phyloP scores from a whole-genome alignment of 208 protist genomes.

The Trypanosoma rangeli region DNA sequence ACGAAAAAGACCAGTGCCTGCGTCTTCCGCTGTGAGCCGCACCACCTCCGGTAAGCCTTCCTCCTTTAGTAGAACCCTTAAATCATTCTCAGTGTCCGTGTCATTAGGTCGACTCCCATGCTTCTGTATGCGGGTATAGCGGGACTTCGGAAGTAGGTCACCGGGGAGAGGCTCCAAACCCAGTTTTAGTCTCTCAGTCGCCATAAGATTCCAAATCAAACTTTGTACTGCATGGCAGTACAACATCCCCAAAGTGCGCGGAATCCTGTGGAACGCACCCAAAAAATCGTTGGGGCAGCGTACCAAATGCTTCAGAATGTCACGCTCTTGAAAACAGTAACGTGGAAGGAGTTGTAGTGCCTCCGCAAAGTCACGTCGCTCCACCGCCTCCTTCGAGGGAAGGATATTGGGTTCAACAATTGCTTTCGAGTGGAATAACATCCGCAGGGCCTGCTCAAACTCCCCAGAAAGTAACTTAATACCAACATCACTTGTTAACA shows the following conservation, averaged over 20 bases:
- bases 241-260: conserved; percentile 86
- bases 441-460: conserved; percentile 60
- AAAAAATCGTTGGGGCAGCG: conserved; percentile 66
- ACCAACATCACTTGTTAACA: conserved; percentile 92
- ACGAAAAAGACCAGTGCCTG: conserved; percentile 48
- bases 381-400: conserved; percentile 33
- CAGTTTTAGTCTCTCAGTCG: conserved; percentile 72
- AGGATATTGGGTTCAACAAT: conserved; percentile 56
- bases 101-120: neutral
- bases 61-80: neutral
- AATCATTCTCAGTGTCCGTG: conserved; percentile 1
- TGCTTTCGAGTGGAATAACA: conserved; percentile 73
- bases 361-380: conserved; percentile 39
- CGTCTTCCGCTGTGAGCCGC: conserved; percentile 60
- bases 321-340: conserved; percentile 82
- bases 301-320: conserved; percentile 79
- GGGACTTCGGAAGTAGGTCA: conserved; percentile 79
- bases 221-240: conserved; percentile 96
- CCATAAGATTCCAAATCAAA: conserved; percentile 92
- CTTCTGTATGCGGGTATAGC: conserved; percentile 30
- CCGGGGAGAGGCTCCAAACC: conserved; percentile 56
- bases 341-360: conserved; percentile 58
- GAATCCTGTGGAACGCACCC: conserved; percentile 67
- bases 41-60: conserved; percentile 49
- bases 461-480: conserved; percentile 70